Evolutionary conservation across 1,284 basidiomycete genomes (phyloP), one percentile per base, ranked within the genome.

Genomic region (Trichosporon sp.): DNA sequence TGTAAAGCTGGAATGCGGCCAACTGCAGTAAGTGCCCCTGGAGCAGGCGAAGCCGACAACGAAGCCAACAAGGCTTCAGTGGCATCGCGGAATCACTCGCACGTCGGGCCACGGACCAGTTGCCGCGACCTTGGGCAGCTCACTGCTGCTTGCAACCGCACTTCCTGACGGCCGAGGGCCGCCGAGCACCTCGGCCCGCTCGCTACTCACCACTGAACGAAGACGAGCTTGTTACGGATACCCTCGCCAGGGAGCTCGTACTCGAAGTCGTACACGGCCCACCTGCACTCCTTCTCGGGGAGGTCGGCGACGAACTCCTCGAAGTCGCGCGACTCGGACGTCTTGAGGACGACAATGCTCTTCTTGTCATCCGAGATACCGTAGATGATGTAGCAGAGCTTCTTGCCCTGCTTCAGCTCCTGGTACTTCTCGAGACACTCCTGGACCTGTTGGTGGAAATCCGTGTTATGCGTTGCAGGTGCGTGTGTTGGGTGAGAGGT

Each of bases 231-330:
- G 88, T 92, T 96, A 83, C 95, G 88, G 84, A 88, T 90, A 70
- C 92, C 92, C 72, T 86, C 87, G 65, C 86, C 92, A 73, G 89
- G 89, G 82, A 88, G 88, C 85, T 92, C 88, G 80, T 87, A 98
- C 80, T 93, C 90, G 73, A 96, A 91, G 84, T 98, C 95, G 83
- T 95, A 98, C 62, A 98, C 88, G 34, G 91, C 95, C 89, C 91
- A 99, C 83, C 91, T 86, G 81, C 91, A 93, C 77, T 92, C 88
- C 23, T 77, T 75, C 79, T 89, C 87, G 1, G 95, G 94, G 62
- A 99, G 86, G 77, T 91, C 88, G 0, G 67, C 80, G 69, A 95
- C 66, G 82, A 99, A 98, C 1, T 87, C 85, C 2, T 95, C 91
- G 83, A 93, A 98, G 69, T 88, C 80, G 70, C 82, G 73, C 51